Percentiles rank a stretch among this genome's conserved stretches.
phyloP scores from a whole-genome alignment of 106 monocot genomes.

The Dioscorea dumetorum region DNA sequence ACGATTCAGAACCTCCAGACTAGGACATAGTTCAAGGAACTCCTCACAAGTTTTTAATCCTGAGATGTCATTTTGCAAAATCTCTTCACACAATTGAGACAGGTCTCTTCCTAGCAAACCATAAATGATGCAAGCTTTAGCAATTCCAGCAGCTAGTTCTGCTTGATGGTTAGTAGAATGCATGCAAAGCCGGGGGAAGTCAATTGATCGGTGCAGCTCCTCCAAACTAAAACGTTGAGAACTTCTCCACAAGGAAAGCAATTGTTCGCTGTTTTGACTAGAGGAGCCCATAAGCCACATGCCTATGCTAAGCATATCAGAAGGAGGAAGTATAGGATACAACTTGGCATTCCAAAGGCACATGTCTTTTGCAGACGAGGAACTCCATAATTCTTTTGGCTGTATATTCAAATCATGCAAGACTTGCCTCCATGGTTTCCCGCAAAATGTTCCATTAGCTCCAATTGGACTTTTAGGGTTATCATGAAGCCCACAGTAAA shows the following conservation, averaged over 20 bases:
- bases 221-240: conserved; percentile 79
- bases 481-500: conserved; percentile 93
- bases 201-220: conserved; percentile 73
- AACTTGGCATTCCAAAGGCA: conserved; percentile 92
- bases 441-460: conserved; percentile 81
- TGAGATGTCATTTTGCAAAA: conserved; percentile 47
- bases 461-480: conserved; percentile 65
- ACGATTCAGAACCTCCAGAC: conserved; percentile 30
- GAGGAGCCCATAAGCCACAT: conserved; percentile 84
- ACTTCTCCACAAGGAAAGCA: conserved; percentile 64
- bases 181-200: conserved; percentile 58
- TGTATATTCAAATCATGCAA: conserved; percentile 61
- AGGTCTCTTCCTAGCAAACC: conserved; percentile 83
- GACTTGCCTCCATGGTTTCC: conserved; percentile 86
- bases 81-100: conserved; percentile 72
- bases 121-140: conserved; percentile 62
- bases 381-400: conserved; percentile 69
- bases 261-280: conserved; percentile 9
- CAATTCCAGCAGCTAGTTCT: conserved; percentile 73
- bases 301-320: conserved; percentile 60
- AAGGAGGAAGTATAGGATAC: conserved; percentile 49
- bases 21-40: conserved; percentile 43
- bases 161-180: conserved; percentile 64
- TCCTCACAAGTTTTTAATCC: conserved; percentile 63
- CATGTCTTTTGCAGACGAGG: conserved; percentile 17